Base-by-base conservation (phyloP, 1,284 basidiomycete genomes). In the Sanghuangporus weigelae region DNA sequence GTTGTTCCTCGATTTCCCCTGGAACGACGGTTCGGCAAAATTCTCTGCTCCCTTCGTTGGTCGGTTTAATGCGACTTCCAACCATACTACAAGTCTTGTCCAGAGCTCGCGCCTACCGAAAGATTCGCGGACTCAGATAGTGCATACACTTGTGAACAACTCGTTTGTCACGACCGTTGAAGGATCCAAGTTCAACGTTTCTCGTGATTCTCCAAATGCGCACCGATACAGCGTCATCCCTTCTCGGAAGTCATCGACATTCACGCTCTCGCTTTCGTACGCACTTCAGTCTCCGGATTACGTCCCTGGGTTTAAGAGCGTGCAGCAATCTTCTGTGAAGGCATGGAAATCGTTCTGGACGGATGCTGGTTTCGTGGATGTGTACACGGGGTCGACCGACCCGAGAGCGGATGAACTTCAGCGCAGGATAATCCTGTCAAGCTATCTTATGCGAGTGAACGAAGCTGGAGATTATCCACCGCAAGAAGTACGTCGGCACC, bases 1-100 rank as follows among this genome's bases (percentile, higher is more conserved):
- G 0, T 21, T 84, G 0, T 85, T 84, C 71, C 66, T 86, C n/a
- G 84, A 86, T 69, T 85, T 83, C 68, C 84, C 84, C 7, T 86
- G 83, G 83, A 82, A 81, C 69, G 84, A 84, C 66, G 84, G 84
- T 3, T 73, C 69, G 48, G 63, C 72, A 21, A 84, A 85, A 68
- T 86, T 85, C 71, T 77, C 77, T 26, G 84, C 81, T 7, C 84
- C 84, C 0, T 84, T 84, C 67, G 84, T 86, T 0, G 84, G 84
- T 1, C 71, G 71, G 19, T 85, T 74, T 73, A 78, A 81, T 66
- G 74, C 74, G 56, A 78, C 80, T 0, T 68, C 73, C 11, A 80
- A 78, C 54, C 83, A 85, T 66, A 81, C 79, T 2, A 84, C 83
- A 2, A 66, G 68, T 0, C 72, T 82, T 53, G 48, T 67, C 14